Evolutionary conservation across 2,329 filamentous ascomycete genomes (phyloP).

Genomic region (Monosporascus ibericus): DNA sequence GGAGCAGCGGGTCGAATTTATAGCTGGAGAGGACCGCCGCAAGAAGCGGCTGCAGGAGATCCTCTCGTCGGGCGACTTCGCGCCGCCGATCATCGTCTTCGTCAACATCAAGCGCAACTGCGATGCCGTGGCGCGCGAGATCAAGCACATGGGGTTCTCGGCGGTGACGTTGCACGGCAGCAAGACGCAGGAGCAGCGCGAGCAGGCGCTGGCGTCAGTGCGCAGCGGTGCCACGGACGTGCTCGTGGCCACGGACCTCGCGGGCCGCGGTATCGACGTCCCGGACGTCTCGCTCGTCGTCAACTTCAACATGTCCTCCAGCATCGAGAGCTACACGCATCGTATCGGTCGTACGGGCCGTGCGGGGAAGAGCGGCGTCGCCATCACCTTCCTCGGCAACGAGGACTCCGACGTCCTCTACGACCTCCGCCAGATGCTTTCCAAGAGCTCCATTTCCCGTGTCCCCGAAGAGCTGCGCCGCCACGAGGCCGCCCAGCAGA

Average conservation of each 20-base stretch:
- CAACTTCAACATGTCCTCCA: conserved; percentile 97
- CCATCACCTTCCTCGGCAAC: conserved; percentile 88
- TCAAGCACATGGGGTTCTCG: conserved; percentile 88
- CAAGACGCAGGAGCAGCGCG: conserved; percentile 97
- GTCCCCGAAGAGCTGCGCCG: conserved; percentile 87
- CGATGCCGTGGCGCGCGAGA: conserved; percentile 87
- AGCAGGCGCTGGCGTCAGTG: conserved; percentile 81
- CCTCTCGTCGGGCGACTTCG: conserved; percentile 71
- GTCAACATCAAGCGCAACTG: conserved; percentile 99
- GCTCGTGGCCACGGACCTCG: conserved; percentile 90
- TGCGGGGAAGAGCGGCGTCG: conserved; percentile 93
- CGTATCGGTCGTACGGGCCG: conserved; percentile 94
- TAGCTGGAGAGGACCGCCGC: conserved; percentile 85
- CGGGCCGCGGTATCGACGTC: conserved; percentile 96
- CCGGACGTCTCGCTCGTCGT: conserved; percentile 88
- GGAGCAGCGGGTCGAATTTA: conserved; percentile 91
- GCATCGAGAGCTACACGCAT: conserved; percentile 94
- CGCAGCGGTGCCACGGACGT: conserved; percentile 77
- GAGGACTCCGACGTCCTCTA: conserved; percentile 90
- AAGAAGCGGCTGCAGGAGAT: conserved; percentile 96
- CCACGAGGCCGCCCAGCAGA: conserved; percentile 88
- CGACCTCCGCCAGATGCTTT: conserved; percentile 92
- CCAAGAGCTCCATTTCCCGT: conserved; percentile 79
- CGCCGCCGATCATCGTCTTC: conserved; percentile 93
- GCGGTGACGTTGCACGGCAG: conserved; percentile 87